Conservation (phyloP, 495 filamentous ascomycete species). For the Lineolata rhizophorae region DNA sequence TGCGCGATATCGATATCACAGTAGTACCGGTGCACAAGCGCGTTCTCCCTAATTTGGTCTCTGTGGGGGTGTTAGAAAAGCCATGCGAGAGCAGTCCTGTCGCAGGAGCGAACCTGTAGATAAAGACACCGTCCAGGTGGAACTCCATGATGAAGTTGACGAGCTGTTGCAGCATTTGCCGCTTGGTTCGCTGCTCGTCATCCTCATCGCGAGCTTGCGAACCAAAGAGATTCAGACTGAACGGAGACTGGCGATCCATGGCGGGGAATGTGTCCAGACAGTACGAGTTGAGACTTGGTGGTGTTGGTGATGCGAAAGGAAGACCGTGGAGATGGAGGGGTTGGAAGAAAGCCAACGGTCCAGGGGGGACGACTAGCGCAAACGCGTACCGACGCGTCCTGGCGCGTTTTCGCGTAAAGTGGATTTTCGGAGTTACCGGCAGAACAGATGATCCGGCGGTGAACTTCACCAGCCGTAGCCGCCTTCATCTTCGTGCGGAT, state of each 20-base stretch:
- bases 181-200: conserved; percentile 33
- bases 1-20: conserved; percentile 96
- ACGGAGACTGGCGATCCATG: conserved; percentile 82
- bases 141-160: conserved; percentile 82
- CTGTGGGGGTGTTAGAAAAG: conserved; percentile 22
- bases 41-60: conserved; percentile 92
- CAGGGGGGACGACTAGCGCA: too few species aligned
- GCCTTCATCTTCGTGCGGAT: too few species aligned
- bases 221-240: conserved; percentile 59
- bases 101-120: conserved; percentile 54
- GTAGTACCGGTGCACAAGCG: conserved; percentile 81
- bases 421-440: too few species aligned
- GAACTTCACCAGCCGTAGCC: too few species aligned
- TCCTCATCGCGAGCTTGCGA: conserved; percentile 27
- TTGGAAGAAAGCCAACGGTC: too few species aligned
- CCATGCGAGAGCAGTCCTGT: not conserved
- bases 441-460: too few species aligned
- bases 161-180: conserved; percentile 30
- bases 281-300: conserved; percentile 7
- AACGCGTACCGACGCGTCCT: too few species aligned
- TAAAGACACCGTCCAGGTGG: conserved; percentile 83
- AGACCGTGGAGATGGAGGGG: too few species aligned
- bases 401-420: too few species aligned
- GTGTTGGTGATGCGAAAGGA: too few species aligned
- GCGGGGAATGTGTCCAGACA: conserved; percentile 1